Evolutionary conservation across 805 yeast species (phyloP).

Genomic region (Barnettozyma siamensis): DNA sequence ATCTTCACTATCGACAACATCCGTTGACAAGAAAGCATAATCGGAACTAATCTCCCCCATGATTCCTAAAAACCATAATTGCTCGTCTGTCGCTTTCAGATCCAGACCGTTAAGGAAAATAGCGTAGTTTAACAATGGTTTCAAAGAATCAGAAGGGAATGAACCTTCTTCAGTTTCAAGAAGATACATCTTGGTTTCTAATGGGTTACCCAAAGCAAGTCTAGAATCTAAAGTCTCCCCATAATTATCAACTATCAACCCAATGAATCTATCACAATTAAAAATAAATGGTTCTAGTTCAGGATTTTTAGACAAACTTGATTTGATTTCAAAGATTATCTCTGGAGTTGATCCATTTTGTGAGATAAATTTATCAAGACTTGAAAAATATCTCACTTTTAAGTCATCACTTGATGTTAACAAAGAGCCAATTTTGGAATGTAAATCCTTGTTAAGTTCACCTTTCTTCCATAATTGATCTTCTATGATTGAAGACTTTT

Average conservation of each 20-base stretch:
- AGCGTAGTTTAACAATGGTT: slow-evolving; percentile 21
- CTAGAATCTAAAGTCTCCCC: slow-evolving; percentile 30
- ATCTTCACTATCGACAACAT: neutral
- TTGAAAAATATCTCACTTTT: slow-evolving; percentile 4
- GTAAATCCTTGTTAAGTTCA: slow-evolving; percentile 7
- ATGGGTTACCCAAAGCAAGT: slow-evolving; percentile 42
- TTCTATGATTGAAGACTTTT: slow-evolving; percentile 10
- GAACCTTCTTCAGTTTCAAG: slow-evolving; percentile 9
- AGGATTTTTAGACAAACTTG: slow-evolving; percentile 16
- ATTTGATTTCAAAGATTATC: slow-evolving; percentile 6
- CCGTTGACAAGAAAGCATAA: slow-evolving; percentile 28
- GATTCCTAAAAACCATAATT: slow-evolving; percentile 26
- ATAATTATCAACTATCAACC: slow-evolving; percentile 23
- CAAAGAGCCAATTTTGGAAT: slow-evolving; percentile 3
- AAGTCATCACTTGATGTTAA: slow-evolving; percentile 3
- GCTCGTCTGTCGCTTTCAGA: slow-evolving; percentile 5
- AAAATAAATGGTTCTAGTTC: slow-evolving; percentile 2
- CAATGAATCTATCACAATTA: slow-evolving; percentile 10
- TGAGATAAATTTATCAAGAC: slow-evolving; percentile 6
- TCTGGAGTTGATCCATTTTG: slow-evolving; percentile 2
- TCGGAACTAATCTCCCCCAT: slow-evolving; percentile 34
- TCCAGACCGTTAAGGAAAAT: slow-evolving; percentile 23
- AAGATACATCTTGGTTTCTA: slow-evolving; percentile 36
- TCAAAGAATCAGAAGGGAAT: slow-evolving; percentile 13
- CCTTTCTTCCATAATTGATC: slow-evolving; percentile 9